These are phyloP conservation scores for Alternaria dauci DNA, from an alignment of 2,329 filamentous ascomycete genomes.

Conservation along the genomic window DNA sequence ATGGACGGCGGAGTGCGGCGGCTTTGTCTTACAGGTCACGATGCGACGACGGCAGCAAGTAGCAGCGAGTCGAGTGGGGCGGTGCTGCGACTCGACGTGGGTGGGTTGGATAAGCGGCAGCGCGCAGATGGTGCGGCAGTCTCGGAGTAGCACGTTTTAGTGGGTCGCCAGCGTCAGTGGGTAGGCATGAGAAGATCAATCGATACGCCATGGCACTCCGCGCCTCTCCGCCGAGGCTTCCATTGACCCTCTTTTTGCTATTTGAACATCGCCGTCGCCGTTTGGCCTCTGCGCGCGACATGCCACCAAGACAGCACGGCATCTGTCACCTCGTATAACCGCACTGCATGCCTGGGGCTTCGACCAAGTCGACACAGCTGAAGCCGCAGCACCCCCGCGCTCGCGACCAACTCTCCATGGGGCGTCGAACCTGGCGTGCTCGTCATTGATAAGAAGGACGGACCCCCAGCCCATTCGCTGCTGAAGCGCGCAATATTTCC, in stretches of 20 bases:
- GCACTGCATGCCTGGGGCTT: background rate
- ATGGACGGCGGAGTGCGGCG: background rate
- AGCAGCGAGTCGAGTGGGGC: background rate
- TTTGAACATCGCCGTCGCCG: background rate
- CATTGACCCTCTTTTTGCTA: background rate
- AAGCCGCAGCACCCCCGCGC: slow-evolving; percentile 16
- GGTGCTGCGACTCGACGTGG: background rate
- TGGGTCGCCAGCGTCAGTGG: slow-evolving; percentile 19
- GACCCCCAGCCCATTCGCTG: slow-evolving; percentile 7
- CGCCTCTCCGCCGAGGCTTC: slow-evolving; percentile 6
- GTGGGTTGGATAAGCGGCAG: background rate
- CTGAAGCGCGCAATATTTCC: slow-evolving; percentile 1
- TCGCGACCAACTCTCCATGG: slow-evolving; percentile 16
- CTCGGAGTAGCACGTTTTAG: slow-evolving; percentile 6
- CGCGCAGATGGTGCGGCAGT: slow-evolving; percentile 5
- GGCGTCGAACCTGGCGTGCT: slow-evolving; percentile 11
- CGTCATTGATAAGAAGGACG: slow-evolving; percentile 25
- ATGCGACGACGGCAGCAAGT: background rate
- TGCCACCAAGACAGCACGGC: background rate
- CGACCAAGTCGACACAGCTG: background rate
- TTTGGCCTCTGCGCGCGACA: slow-evolving; percentile 4
- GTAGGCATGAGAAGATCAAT: slow-evolving; percentile 4
- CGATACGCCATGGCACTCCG: slow-evolving; percentile 9
- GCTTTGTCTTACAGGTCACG: slow-evolving; percentile 3
- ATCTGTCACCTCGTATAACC: background rate